Evolutionary conservation across 257 asterid species (phyloP).

Genomic region (Primulina eburnea): DNA sequence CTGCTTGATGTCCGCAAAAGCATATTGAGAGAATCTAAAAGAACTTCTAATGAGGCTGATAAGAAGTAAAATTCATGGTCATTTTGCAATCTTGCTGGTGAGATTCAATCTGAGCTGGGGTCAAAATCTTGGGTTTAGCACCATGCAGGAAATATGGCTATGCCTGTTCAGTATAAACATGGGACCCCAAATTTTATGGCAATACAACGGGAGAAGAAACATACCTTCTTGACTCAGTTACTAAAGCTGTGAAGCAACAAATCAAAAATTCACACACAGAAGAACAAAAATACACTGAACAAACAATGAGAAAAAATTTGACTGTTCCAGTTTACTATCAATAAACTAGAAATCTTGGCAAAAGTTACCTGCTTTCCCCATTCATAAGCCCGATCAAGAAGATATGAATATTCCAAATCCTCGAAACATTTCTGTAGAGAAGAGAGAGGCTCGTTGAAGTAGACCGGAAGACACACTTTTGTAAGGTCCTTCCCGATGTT

Average conservation of each 20-base stretch:
- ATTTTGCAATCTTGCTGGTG: not conserved
- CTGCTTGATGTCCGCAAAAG: not conserved
- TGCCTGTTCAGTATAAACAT: not conserved
- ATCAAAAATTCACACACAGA: no score
- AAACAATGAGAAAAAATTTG: not conserved
- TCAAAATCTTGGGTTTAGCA: not conserved
- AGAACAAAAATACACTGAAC: not conserved
- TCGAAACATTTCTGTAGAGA: slow-evolving; percentile 95
- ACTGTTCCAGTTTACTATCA: not conserved
- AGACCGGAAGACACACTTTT: slow-evolving; percentile 94
- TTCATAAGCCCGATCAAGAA: slow-evolving; percentile 84
- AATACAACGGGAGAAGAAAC: not conserved
- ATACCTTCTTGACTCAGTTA: not conserved
- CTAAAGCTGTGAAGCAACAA: not conserved
- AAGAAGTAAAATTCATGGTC: not conserved
- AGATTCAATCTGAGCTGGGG: not conserved
- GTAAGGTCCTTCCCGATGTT: slow-evolving; percentile 98
- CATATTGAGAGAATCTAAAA: not conserved
- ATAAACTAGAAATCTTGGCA: slow-evolving; percentile 11
- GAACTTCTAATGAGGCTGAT: not conserved
- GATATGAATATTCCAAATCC: slow-evolving; percentile 93
- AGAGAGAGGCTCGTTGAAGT: slow-evolving; percentile 95
- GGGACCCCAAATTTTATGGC: not conserved
- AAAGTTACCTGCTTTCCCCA: slow-evolving; percentile 76
- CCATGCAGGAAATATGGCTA: not conserved